phyloP scores from a whole-genome alignment of 768 basidiomycete genomes.

The Agaricus sinodeliciosus region DNA sequence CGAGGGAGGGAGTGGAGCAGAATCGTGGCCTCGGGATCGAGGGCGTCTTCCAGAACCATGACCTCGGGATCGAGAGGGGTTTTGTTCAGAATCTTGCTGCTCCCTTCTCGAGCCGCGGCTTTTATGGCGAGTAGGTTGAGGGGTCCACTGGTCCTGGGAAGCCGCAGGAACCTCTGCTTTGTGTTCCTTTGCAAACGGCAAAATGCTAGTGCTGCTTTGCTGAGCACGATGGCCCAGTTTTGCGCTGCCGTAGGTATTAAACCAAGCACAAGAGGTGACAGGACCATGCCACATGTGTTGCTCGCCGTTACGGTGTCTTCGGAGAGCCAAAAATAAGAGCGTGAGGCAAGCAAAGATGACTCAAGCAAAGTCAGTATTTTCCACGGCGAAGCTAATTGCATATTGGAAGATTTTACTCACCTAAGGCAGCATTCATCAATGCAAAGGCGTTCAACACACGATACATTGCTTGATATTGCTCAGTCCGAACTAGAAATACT shows the following conservation, averaged over 20 bases:
- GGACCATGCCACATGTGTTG: conserved; percentile 63
- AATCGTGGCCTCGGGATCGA: background rate
- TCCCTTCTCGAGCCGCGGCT: conserved; percentile 20
- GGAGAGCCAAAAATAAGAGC: conserved; percentile 33
- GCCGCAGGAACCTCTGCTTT: conserved; percentile 15
- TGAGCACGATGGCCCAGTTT: conserved; percentile 28
- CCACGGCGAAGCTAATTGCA: background rate
- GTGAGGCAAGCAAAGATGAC: conserved; percentile 32
- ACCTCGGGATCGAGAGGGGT: conserved; percentile 1
- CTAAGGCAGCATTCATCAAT: conserved; percentile 65
- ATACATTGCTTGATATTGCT: conserved; percentile 87
- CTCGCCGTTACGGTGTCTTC: conserved; percentile 38
- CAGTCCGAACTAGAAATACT: conserved; percentile 59
- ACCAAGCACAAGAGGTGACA: conserved; percentile 70
- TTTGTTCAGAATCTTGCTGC: conserved; percentile 8
- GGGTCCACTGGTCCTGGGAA: conserved; percentile 14
- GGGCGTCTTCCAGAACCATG: background rate
- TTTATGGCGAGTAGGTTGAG: conserved; percentile 23
- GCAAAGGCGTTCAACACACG: conserved; percentile 77
- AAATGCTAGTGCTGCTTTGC: conserved; percentile 29
- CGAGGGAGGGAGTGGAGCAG: conserved; percentile 4
- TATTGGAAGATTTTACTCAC: conserved; percentile 32
- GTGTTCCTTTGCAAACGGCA: conserved; percentile 25
- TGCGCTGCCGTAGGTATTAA: conserved; percentile 41
- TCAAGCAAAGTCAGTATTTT: conserved; percentile 14